phyloP scores from a whole-genome alignment of 805 yeast genomes.

The Saccharomycopsis sp. region DNA sequence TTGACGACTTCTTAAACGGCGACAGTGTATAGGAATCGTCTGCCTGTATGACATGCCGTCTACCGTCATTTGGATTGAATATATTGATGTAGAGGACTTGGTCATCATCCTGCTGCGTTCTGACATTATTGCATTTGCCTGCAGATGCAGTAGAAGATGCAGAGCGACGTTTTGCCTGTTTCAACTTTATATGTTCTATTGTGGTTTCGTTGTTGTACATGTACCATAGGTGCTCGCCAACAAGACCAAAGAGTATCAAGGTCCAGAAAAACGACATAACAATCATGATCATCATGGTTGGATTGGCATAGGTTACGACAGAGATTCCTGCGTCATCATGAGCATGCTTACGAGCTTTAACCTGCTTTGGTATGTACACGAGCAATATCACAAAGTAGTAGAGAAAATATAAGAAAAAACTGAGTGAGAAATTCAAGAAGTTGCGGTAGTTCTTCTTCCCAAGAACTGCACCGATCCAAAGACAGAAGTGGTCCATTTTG shows the following conservation, averaged over 20 bases:
- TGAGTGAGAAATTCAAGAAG: constrained; percentile 13
- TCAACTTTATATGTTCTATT: constrained; percentile 14
- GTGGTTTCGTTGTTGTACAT: constrained; percentile 16
- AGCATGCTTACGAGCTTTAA: neutral
- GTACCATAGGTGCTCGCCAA: constrained; percentile 15
- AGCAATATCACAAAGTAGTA: constrained; percentile 10
- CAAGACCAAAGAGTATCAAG: constrained; percentile 4
- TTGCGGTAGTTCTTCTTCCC: constrained; percentile 55
- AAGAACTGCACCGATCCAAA: constrained; percentile 67
- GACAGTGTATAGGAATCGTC: neutral
- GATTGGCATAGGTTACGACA: constrained; percentile 9
- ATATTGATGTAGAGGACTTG: constrained; percentile 10
- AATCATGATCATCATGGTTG: constrained; percentile 12
- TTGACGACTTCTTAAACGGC: constrained; percentile 15
- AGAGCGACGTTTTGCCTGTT: neutral
- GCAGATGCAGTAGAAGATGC: neutral
- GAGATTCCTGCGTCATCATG: neutral
- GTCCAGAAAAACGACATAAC: constrained; percentile 12
- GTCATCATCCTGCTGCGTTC: neutral
- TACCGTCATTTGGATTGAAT: constrained; percentile 1
- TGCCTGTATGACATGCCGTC: constrained; percentile 8
- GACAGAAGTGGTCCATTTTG: constrained; percentile 77
- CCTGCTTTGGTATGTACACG: constrained; percentile 11
- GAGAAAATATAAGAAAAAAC: constrained; percentile 12
- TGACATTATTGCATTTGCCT: neutral